A percentile compares a stretch with the other conserved stretches of the same genome.
phyloP scores from a whole-genome alignment of 805 yeast genomes.

The Kluyveromyces nonfermentans region DNA sequence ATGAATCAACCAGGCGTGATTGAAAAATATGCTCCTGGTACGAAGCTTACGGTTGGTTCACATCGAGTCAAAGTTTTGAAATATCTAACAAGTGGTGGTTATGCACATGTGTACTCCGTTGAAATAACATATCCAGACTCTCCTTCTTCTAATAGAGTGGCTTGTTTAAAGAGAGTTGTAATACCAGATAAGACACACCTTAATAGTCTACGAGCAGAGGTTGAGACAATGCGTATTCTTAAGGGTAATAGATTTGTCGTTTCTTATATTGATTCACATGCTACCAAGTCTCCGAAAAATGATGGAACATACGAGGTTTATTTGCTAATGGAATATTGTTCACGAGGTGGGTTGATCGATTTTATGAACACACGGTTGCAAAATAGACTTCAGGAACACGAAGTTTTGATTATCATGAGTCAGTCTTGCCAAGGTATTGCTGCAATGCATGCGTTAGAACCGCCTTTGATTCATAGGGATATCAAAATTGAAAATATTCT shows the following conservation, averaged over 20 bases:
- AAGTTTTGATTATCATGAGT: constrained; percentile 56
- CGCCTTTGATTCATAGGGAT: constrained; percentile 70
- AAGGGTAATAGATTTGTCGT: constrained; percentile 75
- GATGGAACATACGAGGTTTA: constrained; percentile 65
- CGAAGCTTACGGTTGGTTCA: constrained; percentile 72
- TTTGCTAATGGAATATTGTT: constrained; percentile 71
- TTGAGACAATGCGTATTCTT: constrained; percentile 90
- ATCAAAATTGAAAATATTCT: constrained; percentile 76
- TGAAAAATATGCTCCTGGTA: constrained; percentile 64
- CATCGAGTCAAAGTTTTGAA: constrained; percentile 60
- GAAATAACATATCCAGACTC: constrained; percentile 49
- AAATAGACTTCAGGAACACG: constrained; percentile 57
- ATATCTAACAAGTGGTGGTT: constrained; percentile 86
- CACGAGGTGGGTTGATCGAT: constrained; percentile 66
- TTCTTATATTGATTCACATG: constrained; percentile 90
- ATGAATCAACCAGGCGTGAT: constrained; percentile 42
- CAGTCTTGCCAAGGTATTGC: constrained; percentile 68
- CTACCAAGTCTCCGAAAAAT: constrained; percentile 52
- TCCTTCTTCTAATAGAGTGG: constrained; percentile 42
- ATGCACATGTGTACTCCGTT: constrained; percentile 89
- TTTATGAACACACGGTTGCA: constrained; percentile 67
- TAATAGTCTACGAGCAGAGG: constrained; percentile 83
- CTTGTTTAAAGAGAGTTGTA: constrained; percentile 88
- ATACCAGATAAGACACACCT: constrained; percentile 86
- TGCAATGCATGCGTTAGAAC: constrained; percentile 63